phyloP scores from a whole-genome alignment of 1,284 basidiomycete species.

The Fomitopsis betulina region DNA sequence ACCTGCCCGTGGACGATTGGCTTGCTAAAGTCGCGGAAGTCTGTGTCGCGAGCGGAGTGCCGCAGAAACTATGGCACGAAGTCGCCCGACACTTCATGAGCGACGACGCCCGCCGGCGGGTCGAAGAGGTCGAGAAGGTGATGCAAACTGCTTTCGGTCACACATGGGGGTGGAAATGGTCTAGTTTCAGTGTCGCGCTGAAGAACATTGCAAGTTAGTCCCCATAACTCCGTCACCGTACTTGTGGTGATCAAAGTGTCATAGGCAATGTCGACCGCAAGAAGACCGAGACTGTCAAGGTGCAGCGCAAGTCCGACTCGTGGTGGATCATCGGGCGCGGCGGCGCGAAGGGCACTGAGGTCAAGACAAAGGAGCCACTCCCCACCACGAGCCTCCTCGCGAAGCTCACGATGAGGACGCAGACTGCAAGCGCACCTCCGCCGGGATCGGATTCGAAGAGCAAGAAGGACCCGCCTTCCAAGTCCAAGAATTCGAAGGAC shows the following conservation, averaged over 20 bases:
- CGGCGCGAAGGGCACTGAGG: conserved; percentile 11
- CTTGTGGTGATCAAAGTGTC: neutral
- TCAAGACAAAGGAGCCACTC: neutral
- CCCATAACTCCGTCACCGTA: neutral
- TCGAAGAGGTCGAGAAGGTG: conserved; percentile 61
- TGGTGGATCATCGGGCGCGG: conserved; percentile 54
- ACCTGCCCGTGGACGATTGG: conserved; percentile 59
- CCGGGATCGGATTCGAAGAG: neutral
- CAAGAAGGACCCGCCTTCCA: neutral
- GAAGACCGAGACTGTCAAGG: conserved; percentile 51
- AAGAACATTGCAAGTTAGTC: conserved; percentile 69
- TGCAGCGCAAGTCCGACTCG: conserved; percentile 44
- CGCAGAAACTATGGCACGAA: conserved; percentile 68
- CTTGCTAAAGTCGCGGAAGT: conserved; percentile 56
- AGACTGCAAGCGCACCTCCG: neutral
- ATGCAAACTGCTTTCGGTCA: conserved; percentile 63
- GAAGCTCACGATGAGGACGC: neutral
- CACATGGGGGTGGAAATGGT: conserved; percentile 71
- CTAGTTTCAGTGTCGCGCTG: conserved; percentile 67
- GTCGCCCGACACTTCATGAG: conserved; percentile 70
- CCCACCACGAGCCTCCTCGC: neutral
- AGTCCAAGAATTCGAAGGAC: neutral
- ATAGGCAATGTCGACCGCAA: conserved; percentile 54
- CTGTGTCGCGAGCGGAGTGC: conserved; percentile 56
- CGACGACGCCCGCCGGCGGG: conserved; percentile 52